These are phyloP conservation scores for Vitellaria paradoxa DNA, from an alignment of 179 eudicot species.

Conservation along the genomic window DNA sequence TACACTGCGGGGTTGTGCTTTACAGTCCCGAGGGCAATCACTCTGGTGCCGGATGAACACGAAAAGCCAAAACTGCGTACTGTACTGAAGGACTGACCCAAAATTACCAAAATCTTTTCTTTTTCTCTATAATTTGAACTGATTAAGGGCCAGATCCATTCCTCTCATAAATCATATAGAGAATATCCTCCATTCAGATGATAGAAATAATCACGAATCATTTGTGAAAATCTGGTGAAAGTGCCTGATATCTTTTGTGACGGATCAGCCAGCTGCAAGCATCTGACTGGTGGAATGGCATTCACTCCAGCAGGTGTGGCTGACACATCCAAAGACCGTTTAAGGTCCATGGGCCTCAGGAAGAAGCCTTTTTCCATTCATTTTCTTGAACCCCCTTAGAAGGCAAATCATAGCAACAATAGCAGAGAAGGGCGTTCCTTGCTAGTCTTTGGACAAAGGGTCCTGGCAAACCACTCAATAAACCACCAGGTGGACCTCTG, in stretches of 20 bases:
- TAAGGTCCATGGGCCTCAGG: conserved; percentile 19
- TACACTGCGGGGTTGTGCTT: conserved; percentile 21
- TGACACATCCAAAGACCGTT: conserved; percentile 13
- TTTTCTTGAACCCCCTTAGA: conserved; percentile 7
- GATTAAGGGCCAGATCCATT: background rate
- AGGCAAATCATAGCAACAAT: background rate
- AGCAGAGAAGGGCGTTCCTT: conserved; percentile 4
- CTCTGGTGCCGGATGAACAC: background rate
- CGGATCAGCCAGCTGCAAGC: conserved; percentile 13
- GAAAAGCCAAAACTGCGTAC: background rate
- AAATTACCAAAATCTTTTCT: background rate
- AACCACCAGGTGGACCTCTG: conserved; percentile 3
- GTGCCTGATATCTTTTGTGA: background rate
- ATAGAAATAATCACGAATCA: background rate
- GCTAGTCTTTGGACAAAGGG: background rate
- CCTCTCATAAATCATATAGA: conserved; percentile 6
- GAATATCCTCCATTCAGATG: conserved; percentile 7
- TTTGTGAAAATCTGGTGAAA: conserved; percentile 2
- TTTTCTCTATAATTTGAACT: background rate
- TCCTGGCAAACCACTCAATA: background rate
- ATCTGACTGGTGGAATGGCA: conserved; percentile 18
- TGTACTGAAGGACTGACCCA: background rate
- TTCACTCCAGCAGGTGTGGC: conserved; percentile 13
- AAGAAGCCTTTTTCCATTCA: conserved; percentile 9
- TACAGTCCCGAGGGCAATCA: conserved; percentile 23